Evolutionary conservation across 441 rosid genomes (phyloP).

Genomic region (Hura crepitans): DNA sequence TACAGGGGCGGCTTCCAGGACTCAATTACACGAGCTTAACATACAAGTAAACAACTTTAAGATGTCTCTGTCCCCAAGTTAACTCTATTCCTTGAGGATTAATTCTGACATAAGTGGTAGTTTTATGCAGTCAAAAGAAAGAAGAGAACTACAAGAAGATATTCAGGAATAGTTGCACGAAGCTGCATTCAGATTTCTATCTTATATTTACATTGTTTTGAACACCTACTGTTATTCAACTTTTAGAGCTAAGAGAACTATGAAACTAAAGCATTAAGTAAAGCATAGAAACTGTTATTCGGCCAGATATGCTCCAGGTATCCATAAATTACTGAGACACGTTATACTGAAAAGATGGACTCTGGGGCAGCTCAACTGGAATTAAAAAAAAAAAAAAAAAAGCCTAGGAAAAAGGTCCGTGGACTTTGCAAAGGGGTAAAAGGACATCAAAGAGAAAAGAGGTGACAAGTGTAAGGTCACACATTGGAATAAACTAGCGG

Average conservation of each 20-base stretch:
- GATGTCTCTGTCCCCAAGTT: neutral
- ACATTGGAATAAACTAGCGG: neutral
- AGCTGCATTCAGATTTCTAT: neutral
- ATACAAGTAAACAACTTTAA: neutral
- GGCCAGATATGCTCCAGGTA: neutral
- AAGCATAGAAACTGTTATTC: neutral
- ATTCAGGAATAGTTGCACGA: neutral
- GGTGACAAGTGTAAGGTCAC: neutral
- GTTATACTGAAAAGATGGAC: neutral
- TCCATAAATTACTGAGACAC: neutral
- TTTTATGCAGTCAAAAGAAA: neutral
- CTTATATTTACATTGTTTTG: neutral
- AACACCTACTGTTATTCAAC: neutral
- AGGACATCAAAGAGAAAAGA: neutral
- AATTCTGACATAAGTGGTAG: neutral
- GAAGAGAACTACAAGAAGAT: neutral
- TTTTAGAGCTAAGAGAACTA: neutral
- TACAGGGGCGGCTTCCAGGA: neutral
- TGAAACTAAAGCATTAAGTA: neutral
- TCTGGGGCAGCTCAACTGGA: neutral
- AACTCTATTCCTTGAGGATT: neutral
- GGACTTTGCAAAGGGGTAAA: neutral
- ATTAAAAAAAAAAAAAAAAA: too few species aligned
- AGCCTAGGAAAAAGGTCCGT: neutral
- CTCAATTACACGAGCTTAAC: neutral